Evolutionary conservation across 441 rosid genomes (phyloP), one percentile per base, ranked within the genome.

Genomic region (Populus hybrid): DNA sequence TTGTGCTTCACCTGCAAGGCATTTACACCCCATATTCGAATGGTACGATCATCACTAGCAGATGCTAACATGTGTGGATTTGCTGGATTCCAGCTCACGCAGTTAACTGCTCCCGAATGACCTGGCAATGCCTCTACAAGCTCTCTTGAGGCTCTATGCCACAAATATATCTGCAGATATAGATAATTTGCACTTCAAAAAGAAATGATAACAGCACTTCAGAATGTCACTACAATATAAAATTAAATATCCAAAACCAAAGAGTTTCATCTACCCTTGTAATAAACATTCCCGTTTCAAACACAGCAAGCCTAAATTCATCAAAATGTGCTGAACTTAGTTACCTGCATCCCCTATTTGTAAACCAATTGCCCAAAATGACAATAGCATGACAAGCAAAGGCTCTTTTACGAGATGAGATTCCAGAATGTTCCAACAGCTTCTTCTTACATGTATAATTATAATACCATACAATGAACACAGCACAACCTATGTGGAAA

Each of bases 61-160:
- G 91, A 88, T 7, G 91, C 91, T 81, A 88, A 76, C 88, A 88
- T 87, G 76, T 87, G 89, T 1, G 82, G 87, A 71, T 88, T 84
- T 50, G 78, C 68, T 7, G 91, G 91, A 66, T 82, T 88, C 91
- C 89, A 88, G 79, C 87, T 85, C 67, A 88, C 89, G 11, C 88
- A 85, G 65, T 88, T 88, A 21, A 88, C 89, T 9, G 88, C 85
- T 69, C 91, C 91, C 0, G 91, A 85, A 77, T 88, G 91, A 56
- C 91, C 88, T 0, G 88, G 78, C 77, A 88, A 75, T 7, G 84
- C 79, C 79, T 72, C 83, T 38, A 88, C 73, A 70, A 83, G 89
- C 65, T 87, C 88, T 8, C 84, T 73, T 0, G 90, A 80, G 29
- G 84, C 76, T 84, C 83, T 84, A 66, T 81, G 88, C 90, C 90